These are phyloP conservation scores for Adansonia madagascariensis DNA, from an alignment of 441 rosid species.

Conservation along the genomic window DNA sequence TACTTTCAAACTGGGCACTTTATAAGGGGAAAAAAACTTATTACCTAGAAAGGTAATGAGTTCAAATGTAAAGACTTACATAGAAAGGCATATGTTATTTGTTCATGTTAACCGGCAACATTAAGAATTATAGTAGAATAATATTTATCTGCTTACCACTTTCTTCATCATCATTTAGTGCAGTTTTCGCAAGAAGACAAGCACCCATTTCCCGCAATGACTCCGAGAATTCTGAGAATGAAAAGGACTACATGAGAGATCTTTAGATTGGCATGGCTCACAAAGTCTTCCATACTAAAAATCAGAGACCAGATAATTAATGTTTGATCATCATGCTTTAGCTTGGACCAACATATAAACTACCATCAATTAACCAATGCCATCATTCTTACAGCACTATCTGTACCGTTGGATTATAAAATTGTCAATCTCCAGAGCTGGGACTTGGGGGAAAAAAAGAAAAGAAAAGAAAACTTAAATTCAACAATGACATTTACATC, in stretches of 20 bases:
- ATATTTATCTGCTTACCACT: conserved; percentile 50
- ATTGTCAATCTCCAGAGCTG: not conserved
- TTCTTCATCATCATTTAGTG: conserved; percentile 74
- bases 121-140: not conserved
- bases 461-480: not conserved
- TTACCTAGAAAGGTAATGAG: not conserved
- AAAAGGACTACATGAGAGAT: conserved; percentile 28
- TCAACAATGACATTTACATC: not conserved
- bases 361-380: conserved; percentile 16
- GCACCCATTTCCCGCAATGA: conserved; percentile 68
- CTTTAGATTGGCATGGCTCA: not conserved
- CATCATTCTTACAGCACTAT: conserved; percentile 2
- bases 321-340: not conserved
- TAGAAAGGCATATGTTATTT: not conserved
- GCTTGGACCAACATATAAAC: conserved; percentile 5
- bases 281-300: not conserved
- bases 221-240: conserved; percentile 69
- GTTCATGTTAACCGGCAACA: conserved; percentile 6
- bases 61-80: not conserved
- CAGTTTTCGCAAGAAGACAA: conserved; percentile 70
- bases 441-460: not conserved
- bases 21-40: not conserved
- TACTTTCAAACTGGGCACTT: not conserved
- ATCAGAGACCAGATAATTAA: not conserved
- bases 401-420: not conserved